Evolutionary conservation across 345 rosid species (phyloP), one percentile per base, ranked within the genome.

Genomic region (Excoecaria agallocha): DNA sequence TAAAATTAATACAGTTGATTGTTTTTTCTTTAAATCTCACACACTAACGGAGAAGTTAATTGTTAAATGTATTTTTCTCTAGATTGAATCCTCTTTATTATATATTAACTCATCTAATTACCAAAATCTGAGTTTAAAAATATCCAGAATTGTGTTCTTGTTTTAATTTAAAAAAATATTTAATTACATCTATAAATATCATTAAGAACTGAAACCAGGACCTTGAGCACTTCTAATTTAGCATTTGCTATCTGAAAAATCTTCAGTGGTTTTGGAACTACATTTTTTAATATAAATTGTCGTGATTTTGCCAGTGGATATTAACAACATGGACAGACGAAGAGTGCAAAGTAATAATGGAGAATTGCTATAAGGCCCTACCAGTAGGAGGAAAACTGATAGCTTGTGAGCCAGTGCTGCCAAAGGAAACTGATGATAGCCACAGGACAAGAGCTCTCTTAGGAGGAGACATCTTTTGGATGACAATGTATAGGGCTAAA

Each of bases 321-420:
- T 80, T 94, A 15, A 89, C n/a, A n/a, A n/a, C 92, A 15, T 94
- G 91, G 92, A 86, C 91, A 11, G 93, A 94, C 24, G 87, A 88
- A 1, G 97, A 92, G 82, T 90, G 96, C 85, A 92, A 87, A 86
- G 48, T 63, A 81, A 89, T 94, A 58, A 78, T 94, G 91, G 87
- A 87, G 74, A 94, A 89, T 55, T 94, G 98, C 76, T 92, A 76
- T 85, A 87, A 94, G 68, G 87, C 94, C 43, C 88, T 94, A 43
- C 97, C 94, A 0, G 70, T 1, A 0, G 97, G 94, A 58, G 98
- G 97, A 94, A n/a, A 90, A 77, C 71, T 94, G 77, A 89, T 94
- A 1, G 97, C 94, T 1, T 92, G 94, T 8, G 97, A 92, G 80
- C 91, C 97, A 0, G 86, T 92, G 70, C 60, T 92, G 82, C 98